These are phyloP conservation scores for Zoysia pacifica DNA, from an alignment of 176 grass and related monocot genomes.

Conservation along the genomic window DNA sequence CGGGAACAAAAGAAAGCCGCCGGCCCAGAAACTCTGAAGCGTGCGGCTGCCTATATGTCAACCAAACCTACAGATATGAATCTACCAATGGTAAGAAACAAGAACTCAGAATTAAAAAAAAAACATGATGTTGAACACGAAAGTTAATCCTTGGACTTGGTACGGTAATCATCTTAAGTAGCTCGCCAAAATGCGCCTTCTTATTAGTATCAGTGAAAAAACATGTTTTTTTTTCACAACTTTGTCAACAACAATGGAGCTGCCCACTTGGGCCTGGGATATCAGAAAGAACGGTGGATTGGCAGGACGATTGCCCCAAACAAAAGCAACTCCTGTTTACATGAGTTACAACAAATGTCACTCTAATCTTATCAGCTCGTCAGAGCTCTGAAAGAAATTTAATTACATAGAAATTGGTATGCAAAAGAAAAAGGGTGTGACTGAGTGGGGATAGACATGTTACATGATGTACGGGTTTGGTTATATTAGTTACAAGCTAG, in stretches of 20 bases:
- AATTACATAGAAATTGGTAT: constrained; percentile 25
- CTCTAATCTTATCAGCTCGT: constrained; percentile 30
- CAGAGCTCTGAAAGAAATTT: constrained; percentile 26
- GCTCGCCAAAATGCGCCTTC: not conserved
- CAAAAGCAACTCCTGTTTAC: constrained; percentile 59
- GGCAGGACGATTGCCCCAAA: constrained; percentile 45
- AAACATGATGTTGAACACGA: not conserved
- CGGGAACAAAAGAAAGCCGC: no score
- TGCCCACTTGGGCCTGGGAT: not conserved
- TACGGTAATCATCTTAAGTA: not conserved
- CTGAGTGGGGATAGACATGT: constrained; percentile 31
- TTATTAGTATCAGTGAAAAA: constrained; percentile 26
- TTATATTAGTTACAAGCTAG: constrained; percentile 67
- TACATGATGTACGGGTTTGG: constrained; percentile 54
- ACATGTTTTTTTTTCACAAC: constrained; percentile 39
- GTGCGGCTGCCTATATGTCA: no score
- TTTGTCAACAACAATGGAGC: constrained; percentile 25
- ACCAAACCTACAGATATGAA: no score
- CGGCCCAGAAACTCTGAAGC: no score
- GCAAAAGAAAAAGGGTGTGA: not conserved
- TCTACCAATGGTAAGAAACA: not conserved
- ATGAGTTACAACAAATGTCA: constrained; percentile 43
- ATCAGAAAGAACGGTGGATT: constrained; percentile 20
- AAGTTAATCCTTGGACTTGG: not conserved
- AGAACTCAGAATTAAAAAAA: not conserved